Percentiles rank a stretch among this genome's conserved stretches.
These are phyloP conservation scores for Sclerotinia glacialis DNA, from an alignment of 2,329 filamentous ascomycete genomes.

Conservation along the genomic window DNA sequence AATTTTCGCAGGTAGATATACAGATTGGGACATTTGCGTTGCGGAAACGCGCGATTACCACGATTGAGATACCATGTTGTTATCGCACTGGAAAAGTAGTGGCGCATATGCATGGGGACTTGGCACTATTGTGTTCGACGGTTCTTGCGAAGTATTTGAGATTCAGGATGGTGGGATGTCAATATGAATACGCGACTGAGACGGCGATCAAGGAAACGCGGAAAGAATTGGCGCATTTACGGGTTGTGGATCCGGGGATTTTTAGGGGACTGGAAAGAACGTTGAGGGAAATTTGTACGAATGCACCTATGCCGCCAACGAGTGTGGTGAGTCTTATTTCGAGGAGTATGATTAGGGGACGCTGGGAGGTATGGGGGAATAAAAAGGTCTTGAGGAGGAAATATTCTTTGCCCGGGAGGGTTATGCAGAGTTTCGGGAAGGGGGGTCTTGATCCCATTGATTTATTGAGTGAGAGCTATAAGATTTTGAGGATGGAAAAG, in stretches of 20 bases:
- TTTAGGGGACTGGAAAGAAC: conserved; percentile 27
- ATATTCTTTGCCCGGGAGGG: conserved; percentile 28
- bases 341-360: conserved; percentile 33
- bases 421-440: conserved; percentile 29
- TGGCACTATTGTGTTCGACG: conserved; percentile 32
- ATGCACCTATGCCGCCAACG: conserved; percentile 34
- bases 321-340: conserved; percentile 35
- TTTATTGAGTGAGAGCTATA: conserved; percentile 31
- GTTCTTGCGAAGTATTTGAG: conserved; percentile 34
- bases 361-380: conserved; percentile 33
- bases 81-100: conserved; percentile 22
- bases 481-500: conserved; percentile 21
- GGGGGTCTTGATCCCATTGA: conserved; percentile 25
- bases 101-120: conserved; percentile 24
- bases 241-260: conserved; percentile 24
- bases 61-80: conserved; percentile 31
- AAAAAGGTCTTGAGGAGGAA: conserved; percentile 27
- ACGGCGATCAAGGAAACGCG: conserved; percentile 29
- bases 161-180: conserved; percentile 32
- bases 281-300: conserved; percentile 31
- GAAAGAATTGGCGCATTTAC: conserved; percentile 21
- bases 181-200: conserved; percentile 36
- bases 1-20: conserved; percentile 30
- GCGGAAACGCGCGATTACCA: conserved; percentile 32
- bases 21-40: conserved; percentile 36